These are phyloP conservation scores for Calycina marina DNA, from an alignment of 2,329 filamentous ascomycete genomes.

Conservation along the genomic window DNA sequence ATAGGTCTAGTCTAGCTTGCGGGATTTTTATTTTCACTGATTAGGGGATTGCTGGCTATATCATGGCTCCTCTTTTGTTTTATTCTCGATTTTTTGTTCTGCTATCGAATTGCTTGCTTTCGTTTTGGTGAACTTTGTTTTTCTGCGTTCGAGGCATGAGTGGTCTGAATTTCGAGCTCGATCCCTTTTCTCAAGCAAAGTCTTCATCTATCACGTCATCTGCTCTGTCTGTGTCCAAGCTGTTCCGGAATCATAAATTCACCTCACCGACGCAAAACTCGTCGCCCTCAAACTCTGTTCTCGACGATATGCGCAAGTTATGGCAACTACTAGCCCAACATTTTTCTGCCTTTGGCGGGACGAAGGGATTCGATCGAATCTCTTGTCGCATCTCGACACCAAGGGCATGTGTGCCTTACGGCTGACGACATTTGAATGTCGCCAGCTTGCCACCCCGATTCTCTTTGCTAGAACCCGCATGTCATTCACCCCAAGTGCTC, in stretches of 20 bases:
- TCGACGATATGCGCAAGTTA: conserved; percentile 22
- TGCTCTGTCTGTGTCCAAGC: neutral
- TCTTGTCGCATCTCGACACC: conserved; percentile 19
- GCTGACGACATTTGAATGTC: conserved; percentile 54
- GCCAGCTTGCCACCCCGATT: conserved; percentile 51
- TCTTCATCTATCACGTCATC: neutral
- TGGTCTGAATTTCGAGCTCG: neutral
- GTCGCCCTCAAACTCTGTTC: neutral
- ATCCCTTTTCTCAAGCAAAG: neutral
- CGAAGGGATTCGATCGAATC: conserved; percentile 14
- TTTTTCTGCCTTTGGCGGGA: conserved; percentile 22
- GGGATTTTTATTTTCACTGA: conserved; percentile 5
- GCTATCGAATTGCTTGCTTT: conserved; percentile 4
- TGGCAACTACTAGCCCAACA: conserved; percentile 19
- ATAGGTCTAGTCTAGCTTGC: conserved; percentile 2
- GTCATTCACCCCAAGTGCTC: conserved; percentile 59
- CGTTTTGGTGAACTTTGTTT: neutral
- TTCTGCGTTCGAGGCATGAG: neutral
- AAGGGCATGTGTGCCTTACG: conserved; percentile 40
- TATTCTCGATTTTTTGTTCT: neutral
- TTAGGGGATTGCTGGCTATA: conserved; percentile 9
- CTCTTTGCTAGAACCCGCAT: conserved; percentile 56
- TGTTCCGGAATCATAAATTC: neutral
- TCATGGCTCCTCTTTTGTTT: conserved; percentile 4
- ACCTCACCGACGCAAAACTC: conserved; percentile 1